A percentile compares a stretch with the other conserved stretches of the same genome.
Conservation (phyloP, 2,329 filamentous ascomycete genomes). For the Stylonectria norvegica region DNA sequence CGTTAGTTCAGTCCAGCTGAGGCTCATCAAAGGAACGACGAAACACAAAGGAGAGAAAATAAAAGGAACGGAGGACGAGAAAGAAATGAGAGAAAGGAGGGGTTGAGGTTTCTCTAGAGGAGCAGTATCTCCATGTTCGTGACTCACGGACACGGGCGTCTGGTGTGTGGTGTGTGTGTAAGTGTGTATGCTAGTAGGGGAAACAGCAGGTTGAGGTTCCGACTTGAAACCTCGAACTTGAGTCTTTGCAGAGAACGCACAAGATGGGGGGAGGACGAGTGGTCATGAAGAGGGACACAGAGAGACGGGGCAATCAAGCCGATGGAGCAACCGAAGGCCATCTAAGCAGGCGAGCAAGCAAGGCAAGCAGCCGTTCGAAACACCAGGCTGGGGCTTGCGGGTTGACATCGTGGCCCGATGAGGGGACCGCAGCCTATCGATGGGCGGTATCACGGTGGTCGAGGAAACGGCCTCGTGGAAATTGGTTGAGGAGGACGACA, state of each 20-base stretch:
- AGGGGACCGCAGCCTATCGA: conserved; percentile 20
- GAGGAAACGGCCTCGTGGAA: conserved; percentile 22
- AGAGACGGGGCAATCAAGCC: conserved; percentile 15
- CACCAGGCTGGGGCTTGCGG: conserved; percentile 7
- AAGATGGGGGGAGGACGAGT: conserved; percentile 22
- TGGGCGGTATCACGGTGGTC: conserved; percentile 15
- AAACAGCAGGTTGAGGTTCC: neutral
- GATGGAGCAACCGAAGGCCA: neutral
- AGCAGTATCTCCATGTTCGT: conserved; percentile 24
- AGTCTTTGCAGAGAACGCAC: too few relatives aligned
- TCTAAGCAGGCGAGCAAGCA: conserved; percentile 6
- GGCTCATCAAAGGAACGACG: conserved; percentile 14
- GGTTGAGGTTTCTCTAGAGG: conserved; percentile 19
- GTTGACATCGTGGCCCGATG: conserved; percentile 18
- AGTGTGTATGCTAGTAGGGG: neutral
- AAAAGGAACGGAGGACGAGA: conserved; percentile 3
- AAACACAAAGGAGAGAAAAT: conserved; percentile 17
- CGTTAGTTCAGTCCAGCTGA: conserved; percentile 28
- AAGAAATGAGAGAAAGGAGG: conserved; percentile 16
- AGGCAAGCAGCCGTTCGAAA: conserved; percentile 16
- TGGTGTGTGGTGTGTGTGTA: neutral
- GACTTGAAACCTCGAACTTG: neutral
- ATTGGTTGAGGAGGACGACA: conserved; percentile 9
- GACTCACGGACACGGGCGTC: conserved; percentile 25
- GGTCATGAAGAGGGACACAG: conserved; percentile 20